Evolutionary conservation across 441 rosid genomes (phyloP).

Genomic region (Cnidoscolus chayamansa): DNA sequence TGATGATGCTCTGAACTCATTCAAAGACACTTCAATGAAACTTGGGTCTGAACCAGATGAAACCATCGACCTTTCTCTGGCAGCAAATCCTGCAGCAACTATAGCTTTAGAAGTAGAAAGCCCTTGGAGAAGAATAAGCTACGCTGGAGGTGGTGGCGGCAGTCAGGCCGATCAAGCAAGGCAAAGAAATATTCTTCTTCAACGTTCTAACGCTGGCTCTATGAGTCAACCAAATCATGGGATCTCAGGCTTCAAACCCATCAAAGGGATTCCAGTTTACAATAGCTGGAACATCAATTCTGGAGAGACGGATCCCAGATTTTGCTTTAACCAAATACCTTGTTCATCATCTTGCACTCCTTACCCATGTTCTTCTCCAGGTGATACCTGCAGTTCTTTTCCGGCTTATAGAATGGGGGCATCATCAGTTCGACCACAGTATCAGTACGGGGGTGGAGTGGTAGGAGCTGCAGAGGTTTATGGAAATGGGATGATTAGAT

Average conservation of each 20-base stretch:
- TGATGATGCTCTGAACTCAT: constrained; percentile 31
- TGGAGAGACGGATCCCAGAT: constrained; percentile 31
- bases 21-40: constrained; percentile 26
- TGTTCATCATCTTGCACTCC: constrained; percentile 39
- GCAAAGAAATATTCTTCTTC: not conserved
- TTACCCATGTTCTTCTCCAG: not conserved
- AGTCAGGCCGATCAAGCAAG: not conserved
- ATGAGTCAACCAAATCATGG: constrained; percentile 22
- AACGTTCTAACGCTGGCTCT: constrained; percentile 10
- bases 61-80: constrained; percentile 41
- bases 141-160: constrained; percentile 1
- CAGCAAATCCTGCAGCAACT: constrained; percentile 35
- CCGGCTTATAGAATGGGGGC: constrained; percentile 7
- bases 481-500: constrained; percentile 46
- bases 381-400: not conserved
- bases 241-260: constrained; percentile 46
- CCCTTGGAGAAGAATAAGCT: constrained; percentile 18
- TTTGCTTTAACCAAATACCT: constrained; percentile 30
- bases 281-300: constrained; percentile 37
- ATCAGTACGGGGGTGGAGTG: constrained; percentile 31
- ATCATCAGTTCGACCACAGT: constrained; percentile 9
- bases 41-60: constrained; percentile 32
- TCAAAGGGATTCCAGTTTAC: constrained; percentile 74
- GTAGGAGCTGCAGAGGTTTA: constrained; percentile 29
- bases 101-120: constrained; percentile 22